Base-by-base conservation (phyloP, 78 protist species). In the Tieghemostelium lacteum region DNA sequence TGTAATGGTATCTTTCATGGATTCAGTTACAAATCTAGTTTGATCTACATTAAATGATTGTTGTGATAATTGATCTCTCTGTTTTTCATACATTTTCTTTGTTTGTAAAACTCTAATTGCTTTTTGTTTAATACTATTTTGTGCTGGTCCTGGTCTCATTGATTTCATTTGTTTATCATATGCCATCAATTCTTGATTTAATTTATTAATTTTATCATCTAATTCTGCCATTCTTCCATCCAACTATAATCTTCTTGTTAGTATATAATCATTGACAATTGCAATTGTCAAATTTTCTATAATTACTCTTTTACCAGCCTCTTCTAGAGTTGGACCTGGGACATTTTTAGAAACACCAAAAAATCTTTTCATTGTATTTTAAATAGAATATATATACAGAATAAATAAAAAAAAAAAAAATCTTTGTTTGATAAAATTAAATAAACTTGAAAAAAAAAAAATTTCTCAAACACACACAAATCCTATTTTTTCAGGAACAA, bases 1-100 rank as follows among this genome's bases (percentile, higher is more conserved):
- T 14, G 77, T 83, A 52, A 80, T 69, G 8, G 94, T 93, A 74
- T 89, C 96, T 73, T 75, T 73, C 85, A 94, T 66, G 10, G 75
- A 70, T 71, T 96, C 93, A 10, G 94, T 85, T 2, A 94, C 87
- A 60, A 94, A 92, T 20, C 63, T 61, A 16, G 76, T 91, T 86
- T 96, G 97, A 20, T 96, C 96, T 95, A 96, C 85, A 75, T 92
- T 96, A 78, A 96, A 96, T 29, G 95, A 72, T 83, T 92, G 95
- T 57, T 52, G 60, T 73, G 69, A n/a, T 50, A 96, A 28, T 73
- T 85, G 92, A 54, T 94, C 95, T 28, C 95, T 50, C 73, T 96
- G 97, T 49, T 50, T 75, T 40, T 94, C 96, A 42, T 96, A 95
- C 94, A 76, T 60, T 55, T 75, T 87, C 69, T 88, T 93, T 54